Evolutionary conservation across 352 stramenopile species (phyloP).

Genomic region (Salisapilia sapeloensis): DNA sequence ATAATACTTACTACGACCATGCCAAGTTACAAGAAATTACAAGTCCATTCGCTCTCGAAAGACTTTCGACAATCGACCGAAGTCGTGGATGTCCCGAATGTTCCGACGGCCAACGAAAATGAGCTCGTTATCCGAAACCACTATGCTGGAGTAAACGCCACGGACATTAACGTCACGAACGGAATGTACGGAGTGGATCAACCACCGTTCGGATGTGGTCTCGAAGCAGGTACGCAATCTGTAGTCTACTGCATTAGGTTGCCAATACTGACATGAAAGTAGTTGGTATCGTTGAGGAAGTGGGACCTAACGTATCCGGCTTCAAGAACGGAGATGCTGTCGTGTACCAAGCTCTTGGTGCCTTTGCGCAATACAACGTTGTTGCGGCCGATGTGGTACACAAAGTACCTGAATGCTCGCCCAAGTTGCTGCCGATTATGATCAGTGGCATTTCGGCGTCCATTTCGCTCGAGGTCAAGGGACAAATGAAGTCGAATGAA

Average conservation of each 20-base stretch:
- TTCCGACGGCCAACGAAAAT: slow-evolving; percentile 2
- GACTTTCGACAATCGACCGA: slow-evolving; percentile 14
- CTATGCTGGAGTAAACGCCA: slow-evolving; percentile 16
- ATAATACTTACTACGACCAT: too few species aligned
- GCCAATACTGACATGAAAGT: too few species aligned
- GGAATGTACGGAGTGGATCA: slow-evolving; percentile 7
- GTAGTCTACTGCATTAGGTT: too few species aligned
- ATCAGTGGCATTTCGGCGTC: not conserved
- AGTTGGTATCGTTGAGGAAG: too few species aligned
- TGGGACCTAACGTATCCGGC: too few species aligned
- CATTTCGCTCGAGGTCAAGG: not conserved
- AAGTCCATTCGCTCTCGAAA: too few species aligned
- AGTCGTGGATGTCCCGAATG: slow-evolving; percentile 7
- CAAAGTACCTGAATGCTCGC: slow-evolving; percentile 2
- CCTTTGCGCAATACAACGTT: slow-evolving; percentile 6
- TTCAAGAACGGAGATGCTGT: too few species aligned
- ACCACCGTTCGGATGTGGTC: slow-evolving; percentile 7
- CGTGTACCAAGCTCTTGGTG: too few species aligned
- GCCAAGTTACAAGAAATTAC: too few species aligned
- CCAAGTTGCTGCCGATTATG: slow-evolving; percentile 1
- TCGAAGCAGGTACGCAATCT: slow-evolving; percentile 8
- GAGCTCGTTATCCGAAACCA: slow-evolving; percentile 10
- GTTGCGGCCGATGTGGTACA: slow-evolving; percentile 4
- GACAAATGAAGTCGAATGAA: not conserved
- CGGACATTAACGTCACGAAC: slow-evolving; percentile 15